Percentiles rank a stretch among this genome's conserved stretches.
These are phyloP conservation scores for Dendryphion nanum DNA, from an alignment of 2,329 filamentous ascomycete genomes.

Conservation along the genomic window DNA sequence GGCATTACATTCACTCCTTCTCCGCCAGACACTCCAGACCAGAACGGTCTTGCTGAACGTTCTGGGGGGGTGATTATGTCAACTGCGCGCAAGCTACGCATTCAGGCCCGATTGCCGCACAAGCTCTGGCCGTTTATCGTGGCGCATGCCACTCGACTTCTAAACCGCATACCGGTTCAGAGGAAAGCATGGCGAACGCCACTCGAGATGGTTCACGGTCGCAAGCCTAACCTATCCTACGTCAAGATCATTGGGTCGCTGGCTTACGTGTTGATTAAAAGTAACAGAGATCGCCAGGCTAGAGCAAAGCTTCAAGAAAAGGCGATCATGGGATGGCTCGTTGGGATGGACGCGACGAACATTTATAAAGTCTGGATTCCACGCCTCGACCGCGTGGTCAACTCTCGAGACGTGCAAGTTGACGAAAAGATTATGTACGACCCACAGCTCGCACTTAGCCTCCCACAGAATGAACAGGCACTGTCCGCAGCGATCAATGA, in stretches of 20 bases:
- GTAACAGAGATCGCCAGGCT: not conserved
- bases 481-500: too few relatives aligned
- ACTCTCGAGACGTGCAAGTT: not conserved
- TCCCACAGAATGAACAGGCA: too few relatives aligned
- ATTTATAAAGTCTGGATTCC: not conserved
- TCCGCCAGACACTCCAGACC: slow-evolving; percentile 5
- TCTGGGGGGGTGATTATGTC: slow-evolving; percentile 7
- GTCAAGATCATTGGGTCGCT: not conserved
- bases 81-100: not conserved
- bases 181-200: not conserved
- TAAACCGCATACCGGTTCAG: not conserved
- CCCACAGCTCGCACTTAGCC: too few relatives aligned
- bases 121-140: not conserved
- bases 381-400: not conserved
- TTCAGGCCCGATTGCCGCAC: not conserved
- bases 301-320: not conserved
- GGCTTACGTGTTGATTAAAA: not conserved
- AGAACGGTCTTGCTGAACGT: slow-evolving; percentile 9
- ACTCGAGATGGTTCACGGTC: not conserved
- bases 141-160: not conserved
- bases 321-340: not conserved
- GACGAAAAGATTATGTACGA: not conserved
- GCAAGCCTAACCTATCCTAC: not conserved
- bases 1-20: slow-evolving; percentile 6
- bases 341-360: not conserved